Base-by-base conservation (phyloP, 2,329 filamentous ascomycete genomes). In the Ophiosphaerella korrae region DNA sequence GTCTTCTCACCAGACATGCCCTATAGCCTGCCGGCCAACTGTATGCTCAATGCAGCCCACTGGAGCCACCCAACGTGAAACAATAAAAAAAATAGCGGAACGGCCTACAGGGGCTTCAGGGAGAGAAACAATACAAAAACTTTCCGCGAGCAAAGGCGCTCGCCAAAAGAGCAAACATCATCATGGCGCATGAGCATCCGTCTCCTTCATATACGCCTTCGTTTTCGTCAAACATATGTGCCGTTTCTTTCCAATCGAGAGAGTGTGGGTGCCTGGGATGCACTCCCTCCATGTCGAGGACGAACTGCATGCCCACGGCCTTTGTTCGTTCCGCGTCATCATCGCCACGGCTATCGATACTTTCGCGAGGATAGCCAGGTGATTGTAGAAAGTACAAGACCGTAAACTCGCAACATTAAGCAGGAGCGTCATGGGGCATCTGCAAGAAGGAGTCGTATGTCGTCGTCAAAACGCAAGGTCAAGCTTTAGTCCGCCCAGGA, bases 371-470 rank as follows among this genome's bases (percentile, higher is more conserved):
- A 66, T 65, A 63, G 59, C 33, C 52, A 60, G 39, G 49, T 48
- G 52, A 36, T 53, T 55, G 56, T 69, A 70, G 66, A 66, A 70
- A 66, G 61, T 70, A 72, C 69, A 72, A 58, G 66, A 68, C 65
- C 66, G 58, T 66, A 61, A 61, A 62, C 59, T 62, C 64, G 62
- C 61, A 58, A 11, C 58, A 58, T 65, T 55, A 60, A 62, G 63
- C 66, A 64, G 55, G 52, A 59, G 50, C 62, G 57, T 61, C 62
- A 64, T 54, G 66, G 67, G 67, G 60, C 58, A 66, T 70, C 57
- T 50, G 59, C 54, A 71, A 69, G 69, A 66, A 70, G 62, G 60
- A 68, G 67, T 70, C 68, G 62, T 71, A 66, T 71, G 66, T 71
- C 69, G 66, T 71, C 69, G 60, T 70, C 56, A 63, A 58, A 60